Evolutionary conservation across 768 basidiomycete genomes (phyloP).

Genomic region (Epithele typhae): DNA sequence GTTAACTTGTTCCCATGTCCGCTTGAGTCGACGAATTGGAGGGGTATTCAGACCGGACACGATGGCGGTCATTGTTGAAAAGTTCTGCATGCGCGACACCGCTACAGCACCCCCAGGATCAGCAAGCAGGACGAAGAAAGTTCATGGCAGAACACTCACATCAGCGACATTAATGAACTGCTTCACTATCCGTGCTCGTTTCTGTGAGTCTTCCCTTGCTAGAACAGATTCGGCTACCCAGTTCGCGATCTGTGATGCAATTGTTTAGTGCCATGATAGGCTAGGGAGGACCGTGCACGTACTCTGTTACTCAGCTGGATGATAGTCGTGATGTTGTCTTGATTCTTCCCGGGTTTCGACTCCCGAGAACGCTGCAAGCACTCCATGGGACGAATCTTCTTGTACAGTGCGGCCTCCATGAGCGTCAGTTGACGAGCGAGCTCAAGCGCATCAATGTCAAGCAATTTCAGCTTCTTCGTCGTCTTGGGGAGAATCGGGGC

Average conservation of each 20-base stretch:
- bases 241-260: conserved; percentile 81
- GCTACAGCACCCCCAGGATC: conserved; percentile 40
- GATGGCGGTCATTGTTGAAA: conserved; percentile 95
- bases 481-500: conserved; percentile 70
- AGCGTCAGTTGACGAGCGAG: conserved; percentile 91
- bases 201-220: conserved; percentile 73
- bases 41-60: conserved; percentile 93
- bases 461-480: conserved; percentile 69
- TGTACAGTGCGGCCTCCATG: conserved; percentile 82
- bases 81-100: conserved; percentile 89
- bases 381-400: conserved; percentile 85
- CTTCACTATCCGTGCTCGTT: conserved; percentile 78
- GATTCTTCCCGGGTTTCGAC: conserved; percentile 57
- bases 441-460: conserved; percentile 86
- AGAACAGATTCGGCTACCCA: conserved; percentile 92
- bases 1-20: conserved; percentile 89
- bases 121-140: background rate
- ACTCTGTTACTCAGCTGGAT: conserved; percentile 89
- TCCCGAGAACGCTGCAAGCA: conserved; percentile 83
- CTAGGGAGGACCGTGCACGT: conserved; percentile 26
- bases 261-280: no score
- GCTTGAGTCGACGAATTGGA: conserved; percentile 86
- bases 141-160: conserved; percentile 42
- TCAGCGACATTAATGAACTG: conserved; percentile 91
- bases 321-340: conserved; percentile 82